Evolutionary conservation across 805 yeast genomes (phyloP), one percentile per base, ranked within the genome.

Genomic region (Blastobotrys parvus): DNA sequence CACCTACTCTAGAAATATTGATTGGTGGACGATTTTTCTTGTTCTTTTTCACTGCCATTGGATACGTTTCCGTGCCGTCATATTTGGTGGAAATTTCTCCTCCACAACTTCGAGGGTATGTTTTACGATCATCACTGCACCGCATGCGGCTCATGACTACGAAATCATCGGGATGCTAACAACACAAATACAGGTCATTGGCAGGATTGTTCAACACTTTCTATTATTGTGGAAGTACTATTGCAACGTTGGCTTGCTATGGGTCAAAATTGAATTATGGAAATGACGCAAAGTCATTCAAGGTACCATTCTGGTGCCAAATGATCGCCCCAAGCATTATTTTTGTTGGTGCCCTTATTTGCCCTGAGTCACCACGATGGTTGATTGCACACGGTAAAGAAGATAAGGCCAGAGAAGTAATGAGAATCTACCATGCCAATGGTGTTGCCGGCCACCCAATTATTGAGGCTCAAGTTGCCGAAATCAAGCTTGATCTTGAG

Each of bases 291-390:
- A 34, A 39, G n/a, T 36, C 51, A 2, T 50, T 32, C 43, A 33
- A 30, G 33, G 16, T 45, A 13, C 51, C 54, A 8, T 42, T 49
- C 18, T 50, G 54, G 54, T 53, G 57, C 49, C 78, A 74, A 52
- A 60, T 70, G 37, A 51, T 71, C 39, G 75, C 75, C 32, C 76
- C 77, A 6, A 45, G 60, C 31, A 42, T 71, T 35, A 63, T 75
- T 51, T 63, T 67, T 22, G 39, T 55, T 21, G 70, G 74, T 42
- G 62, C 69, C 40, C 45, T 63, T 35, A 59, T 68, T 48, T 61
- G 74, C 49, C 78, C 79, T 11, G 74, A 73, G 52, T 68, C 71
- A 17, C 78, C 74, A 39, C 67, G 77, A 48, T 55, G 42, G 47
- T 52, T 47, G 30, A 50, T 49, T 18, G 48, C 45, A 51, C 54